Conservation (phyloP, 805 yeast genomes). For the Kazachstania taianensis region DNA sequence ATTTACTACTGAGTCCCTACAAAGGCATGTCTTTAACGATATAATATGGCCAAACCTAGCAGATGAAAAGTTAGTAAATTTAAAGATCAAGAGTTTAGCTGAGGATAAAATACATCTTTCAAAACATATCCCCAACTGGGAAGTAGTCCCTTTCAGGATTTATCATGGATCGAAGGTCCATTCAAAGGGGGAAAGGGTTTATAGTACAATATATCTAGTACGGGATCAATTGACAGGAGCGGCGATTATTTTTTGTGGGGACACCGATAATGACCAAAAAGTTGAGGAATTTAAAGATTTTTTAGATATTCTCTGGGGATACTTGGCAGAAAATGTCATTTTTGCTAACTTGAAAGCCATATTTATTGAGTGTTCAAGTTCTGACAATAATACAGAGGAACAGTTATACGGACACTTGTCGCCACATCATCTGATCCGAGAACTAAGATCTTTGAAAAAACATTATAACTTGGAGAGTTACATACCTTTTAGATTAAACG, state of each 20-base stretch:
- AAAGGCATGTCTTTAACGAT: conserved; percentile 58
- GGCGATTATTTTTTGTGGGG: conserved; percentile 64
- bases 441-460: conserved; percentile 33
- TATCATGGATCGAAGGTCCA: conserved; percentile 35
- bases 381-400: conserved; percentile 32
- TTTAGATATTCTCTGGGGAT: conserved; percentile 42
- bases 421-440: conserved; percentile 52
- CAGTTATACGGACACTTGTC: conserved; percentile 74
- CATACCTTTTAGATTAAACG: conserved; percentile 30
- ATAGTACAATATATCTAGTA: conserved; percentile 51
- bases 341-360: conserved; percentile 39
- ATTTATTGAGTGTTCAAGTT: conserved; percentile 69
- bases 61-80: conserved; percentile 9
- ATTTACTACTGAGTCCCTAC: conserved; percentile 43
- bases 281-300: conserved; percentile 9
- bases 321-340: conserved; percentile 38
- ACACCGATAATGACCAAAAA: conserved; percentile 23
- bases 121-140: conserved; percentile 18
- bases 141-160: conserved; percentile 31
- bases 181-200: conserved; percentile 18
- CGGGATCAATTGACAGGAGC: conserved; percentile 27
- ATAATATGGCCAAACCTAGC: conserved; percentile 66
- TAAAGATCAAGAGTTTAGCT: conserved; percentile 10
- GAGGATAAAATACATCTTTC: conserved; percentile 7
- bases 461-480: conserved; percentile 26